These are phyloP conservation scores for Dipodascopsis uninucleata DNA, from an alignment of 805 yeast species.

Conservation along the genomic window DNA sequence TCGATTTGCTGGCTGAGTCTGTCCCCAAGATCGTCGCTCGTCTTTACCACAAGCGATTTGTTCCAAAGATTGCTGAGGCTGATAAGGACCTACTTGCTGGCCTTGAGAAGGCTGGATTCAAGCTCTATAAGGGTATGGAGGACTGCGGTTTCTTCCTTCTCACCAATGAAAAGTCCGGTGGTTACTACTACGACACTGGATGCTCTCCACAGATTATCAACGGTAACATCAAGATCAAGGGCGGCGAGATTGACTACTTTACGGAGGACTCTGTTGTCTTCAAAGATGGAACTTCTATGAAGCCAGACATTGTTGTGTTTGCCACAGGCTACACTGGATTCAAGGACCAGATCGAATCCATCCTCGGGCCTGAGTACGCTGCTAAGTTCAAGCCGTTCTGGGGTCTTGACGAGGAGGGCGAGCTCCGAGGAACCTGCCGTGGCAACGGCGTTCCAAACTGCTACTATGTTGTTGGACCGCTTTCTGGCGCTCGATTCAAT, in stretches of 20 bases:
- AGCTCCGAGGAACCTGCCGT: slow-evolving; percentile 41
- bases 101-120: slow-evolving; percentile 40
- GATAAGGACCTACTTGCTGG: slow-evolving; percentile 39
- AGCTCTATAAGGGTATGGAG: slow-evolving; percentile 44
- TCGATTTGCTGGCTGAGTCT: slow-evolving; percentile 41
- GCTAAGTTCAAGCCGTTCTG: slow-evolving; percentile 39
- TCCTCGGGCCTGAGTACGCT: slow-evolving; percentile 42
- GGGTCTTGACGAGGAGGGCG: slow-evolving; percentile 47
- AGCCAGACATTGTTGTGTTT: slow-evolving; percentile 42
- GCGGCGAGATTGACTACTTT: slow-evolving; percentile 40
- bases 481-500: slow-evolving; percentile 41
- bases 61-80: slow-evolving; percentile 29
- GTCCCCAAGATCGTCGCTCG: slow-evolving; percentile 40
- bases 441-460: slow-evolving; percentile 42
- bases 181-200: slow-evolving; percentile 48
- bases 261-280: slow-evolving; percentile 41
- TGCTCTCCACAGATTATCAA: slow-evolving; percentile 41
- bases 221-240: slow-evolving; percentile 41
- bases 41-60: slow-evolving; percentile 39
- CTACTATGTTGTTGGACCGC: slow-evolving; percentile 45
- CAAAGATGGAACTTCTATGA: slow-evolving; percentile 39
- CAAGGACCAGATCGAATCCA: slow-evolving; percentile 42
- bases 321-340: slow-evolving; percentile 48
- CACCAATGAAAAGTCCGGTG: slow-evolving; percentile 44
- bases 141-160: slow-evolving; percentile 44